phyloP scores from a whole-genome alignment of 495 filamentous ascomycete species.

The Penicillium taxi region DNA sequence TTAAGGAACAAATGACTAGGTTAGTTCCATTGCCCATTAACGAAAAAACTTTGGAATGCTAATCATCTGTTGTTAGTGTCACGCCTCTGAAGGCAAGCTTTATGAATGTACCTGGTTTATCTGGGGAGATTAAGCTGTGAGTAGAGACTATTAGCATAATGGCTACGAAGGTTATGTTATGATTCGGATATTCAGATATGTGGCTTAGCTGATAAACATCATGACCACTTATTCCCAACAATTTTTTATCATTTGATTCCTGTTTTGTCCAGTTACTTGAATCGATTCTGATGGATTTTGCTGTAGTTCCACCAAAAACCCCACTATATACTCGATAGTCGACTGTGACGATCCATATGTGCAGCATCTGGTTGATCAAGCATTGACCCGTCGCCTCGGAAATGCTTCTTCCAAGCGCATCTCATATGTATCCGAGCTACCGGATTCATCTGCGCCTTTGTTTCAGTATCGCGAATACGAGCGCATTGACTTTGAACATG shows the following conservation, averaged over 20 bases:
- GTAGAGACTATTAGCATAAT: slow-evolving; percentile 42
- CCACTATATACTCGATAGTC: slow-evolving; percentile 61
- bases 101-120: slow-evolving; percentile 61
- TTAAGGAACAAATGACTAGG: slow-evolving; percentile 85
- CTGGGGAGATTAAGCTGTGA: slow-evolving; percentile 85
- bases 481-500: slow-evolving; percentile 68
- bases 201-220: slow-evolving; percentile 25
- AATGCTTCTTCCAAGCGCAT: slow-evolving; percentile 34
- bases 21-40: slow-evolving; percentile 38
- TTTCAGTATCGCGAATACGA: slow-evolving; percentile 89
- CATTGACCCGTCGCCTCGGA: slow-evolving; percentile 57
- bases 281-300: slow-evolving; percentile 35
- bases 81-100: slow-evolving; percentile 91
- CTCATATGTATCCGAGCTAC: slow-evolving; percentile 35
- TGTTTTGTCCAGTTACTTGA: slow-evolving; percentile 8
- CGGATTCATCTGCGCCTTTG: slow-evolving; percentile 38
- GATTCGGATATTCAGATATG: slow-evolving; percentile 24
- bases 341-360: slow-evolving; percentile 83
- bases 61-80: slow-evolving; percentile 47
- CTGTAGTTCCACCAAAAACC: slow-evolving; percentile 36
- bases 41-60: slow-evolving; percentile 4
- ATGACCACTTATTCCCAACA: slow-evolving; percentile 13
- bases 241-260: slow-evolving; percentile 7
- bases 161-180: slow-evolving; percentile 9
- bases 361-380: slow-evolving; percentile 67